These are phyloP conservation scores for Candida endomychidarum DNA, from an alignment of 805 yeast species.

Conservation along the genomic window DNA sequence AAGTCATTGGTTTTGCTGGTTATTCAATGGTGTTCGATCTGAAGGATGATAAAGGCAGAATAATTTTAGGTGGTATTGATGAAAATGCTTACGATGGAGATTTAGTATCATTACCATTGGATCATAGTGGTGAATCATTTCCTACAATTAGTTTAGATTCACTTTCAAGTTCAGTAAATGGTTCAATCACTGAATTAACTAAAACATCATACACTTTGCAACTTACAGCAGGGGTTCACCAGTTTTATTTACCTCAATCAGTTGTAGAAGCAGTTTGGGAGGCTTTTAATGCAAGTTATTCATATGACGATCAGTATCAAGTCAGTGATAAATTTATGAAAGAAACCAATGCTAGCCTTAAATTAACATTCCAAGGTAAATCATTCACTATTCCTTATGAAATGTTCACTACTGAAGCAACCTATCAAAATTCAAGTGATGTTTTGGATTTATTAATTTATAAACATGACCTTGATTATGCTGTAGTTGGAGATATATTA, in stretches of 20 bases:
- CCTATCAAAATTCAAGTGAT: too few species aligned
- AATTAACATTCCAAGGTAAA: too few species aligned
- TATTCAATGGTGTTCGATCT: constrained; percentile 30
- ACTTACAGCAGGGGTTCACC: not conserved
- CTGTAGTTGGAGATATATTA: constrained; percentile 73
- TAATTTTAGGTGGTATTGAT: constrained; percentile 33
- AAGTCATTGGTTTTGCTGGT: constrained; percentile 14
- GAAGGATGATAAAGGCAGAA: constrained; percentile 20
- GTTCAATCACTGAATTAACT: not conserved
- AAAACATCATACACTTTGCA: not conserved
- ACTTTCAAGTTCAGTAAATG: not conserved
- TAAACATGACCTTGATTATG: not conserved
- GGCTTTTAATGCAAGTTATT: too few species aligned
- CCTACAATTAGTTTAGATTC: not conserved
- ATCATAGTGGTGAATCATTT: not conserved
- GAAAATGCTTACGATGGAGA: constrained; percentile 21
- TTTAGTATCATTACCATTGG: constrained; percentile 21
- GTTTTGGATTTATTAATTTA: too few species aligned
- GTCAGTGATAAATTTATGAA: too few species aligned
- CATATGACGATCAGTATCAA: too few species aligned
- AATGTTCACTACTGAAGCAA: too few species aligned
- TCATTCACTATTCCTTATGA: too few species aligned
- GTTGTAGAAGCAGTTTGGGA: too few species aligned
- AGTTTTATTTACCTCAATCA: not conserved
- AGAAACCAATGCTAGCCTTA: too few species aligned